Evolutionary conservation across 306 rosid species (phyloP).

Genomic region (Acacia confusa): DNA sequence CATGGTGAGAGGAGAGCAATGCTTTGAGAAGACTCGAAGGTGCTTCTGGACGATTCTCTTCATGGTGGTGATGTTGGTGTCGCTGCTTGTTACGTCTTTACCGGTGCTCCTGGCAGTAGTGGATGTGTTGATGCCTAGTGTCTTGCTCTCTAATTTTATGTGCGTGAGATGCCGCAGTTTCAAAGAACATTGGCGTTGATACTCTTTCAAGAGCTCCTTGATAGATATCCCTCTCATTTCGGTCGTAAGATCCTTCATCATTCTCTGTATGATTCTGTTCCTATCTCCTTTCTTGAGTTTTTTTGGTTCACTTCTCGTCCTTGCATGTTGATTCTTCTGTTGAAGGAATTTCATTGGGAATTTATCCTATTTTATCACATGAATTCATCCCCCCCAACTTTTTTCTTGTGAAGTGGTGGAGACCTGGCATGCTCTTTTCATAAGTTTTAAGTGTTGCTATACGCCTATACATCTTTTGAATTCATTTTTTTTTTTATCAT

Average conservation of each 20-base stretch:
- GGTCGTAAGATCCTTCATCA: slow-evolving; percentile 73
- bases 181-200: slow-evolving; percentile 68
- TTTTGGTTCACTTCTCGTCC: not conserved
- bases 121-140: slow-evolving; percentile 68
- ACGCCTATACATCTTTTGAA: not conserved
- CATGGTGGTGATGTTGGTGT: slow-evolving; percentile 79
- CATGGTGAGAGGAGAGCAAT: slow-evolving; percentile 82
- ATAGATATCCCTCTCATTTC: slow-evolving; percentile 89
- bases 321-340: not conserved
- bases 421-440: not conserved
- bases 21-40: slow-evolving; percentile 68
- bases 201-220: slow-evolving; percentile 90
- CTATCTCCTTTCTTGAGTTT: not conserved
- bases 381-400: not conserved
- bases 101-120: slow-evolving; percentile 80
- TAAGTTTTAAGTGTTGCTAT: not conserved
- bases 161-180: slow-evolving; percentile 71
- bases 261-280: slow-evolving; percentile 58
- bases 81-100: slow-evolving; percentile 78
- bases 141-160: slow-evolving; percentile 78
- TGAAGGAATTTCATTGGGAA: not conserved
- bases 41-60: slow-evolving; percentile 77
- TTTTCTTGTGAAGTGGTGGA: not conserved
- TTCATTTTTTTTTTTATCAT: not conserved
- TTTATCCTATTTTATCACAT: not conserved